These are phyloP conservation scores for Colletotrichum sp. DNA, from an alignment of 2,329 filamentous ascomycete genomes.

Conservation along the genomic window DNA sequence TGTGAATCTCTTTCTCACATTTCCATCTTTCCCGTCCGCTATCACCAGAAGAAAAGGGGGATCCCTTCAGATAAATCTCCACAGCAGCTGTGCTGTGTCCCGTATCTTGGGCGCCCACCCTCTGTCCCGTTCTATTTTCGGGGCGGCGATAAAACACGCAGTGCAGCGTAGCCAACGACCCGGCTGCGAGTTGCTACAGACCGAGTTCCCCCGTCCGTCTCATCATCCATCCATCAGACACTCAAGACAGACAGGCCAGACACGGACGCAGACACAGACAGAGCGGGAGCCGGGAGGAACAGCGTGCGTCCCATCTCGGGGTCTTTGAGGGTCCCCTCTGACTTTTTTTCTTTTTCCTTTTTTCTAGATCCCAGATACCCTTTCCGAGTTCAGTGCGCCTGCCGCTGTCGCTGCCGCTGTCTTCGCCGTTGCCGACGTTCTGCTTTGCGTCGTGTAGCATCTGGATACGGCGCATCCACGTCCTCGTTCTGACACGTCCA, in stretches of 20 bases:
- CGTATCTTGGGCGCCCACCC: not conserved
- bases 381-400: not conserved
- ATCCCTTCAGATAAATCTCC: slow-evolving; percentile 14
- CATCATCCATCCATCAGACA: slow-evolving; percentile 14
- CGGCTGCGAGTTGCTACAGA: not conserved
- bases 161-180: slow-evolving; percentile 1
- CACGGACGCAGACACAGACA: not conserved
- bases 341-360: not conserved
- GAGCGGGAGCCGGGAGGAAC: not conserved
- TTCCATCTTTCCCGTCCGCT: not conserved
- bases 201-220: slow-evolving; percentile 10
- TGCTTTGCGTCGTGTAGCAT: not conserved
- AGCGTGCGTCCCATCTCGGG: slow-evolving; percentile 16
- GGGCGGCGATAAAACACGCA: slow-evolving; percentile 17
- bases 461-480: not conserved
- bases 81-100: slow-evolving; percentile 7
- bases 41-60: slow-evolving; percentile 6
- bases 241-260: not conserved
- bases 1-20: not conserved
- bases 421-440: not conserved
- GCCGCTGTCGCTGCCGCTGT: not conserved
- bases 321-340: not conserved
- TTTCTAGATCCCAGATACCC: not conserved
- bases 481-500: not conserved
- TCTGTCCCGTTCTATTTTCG: slow-evolving; percentile 18